Conservation (phyloP, 768 basidiomycete species). For the Suillus paluster region DNA sequence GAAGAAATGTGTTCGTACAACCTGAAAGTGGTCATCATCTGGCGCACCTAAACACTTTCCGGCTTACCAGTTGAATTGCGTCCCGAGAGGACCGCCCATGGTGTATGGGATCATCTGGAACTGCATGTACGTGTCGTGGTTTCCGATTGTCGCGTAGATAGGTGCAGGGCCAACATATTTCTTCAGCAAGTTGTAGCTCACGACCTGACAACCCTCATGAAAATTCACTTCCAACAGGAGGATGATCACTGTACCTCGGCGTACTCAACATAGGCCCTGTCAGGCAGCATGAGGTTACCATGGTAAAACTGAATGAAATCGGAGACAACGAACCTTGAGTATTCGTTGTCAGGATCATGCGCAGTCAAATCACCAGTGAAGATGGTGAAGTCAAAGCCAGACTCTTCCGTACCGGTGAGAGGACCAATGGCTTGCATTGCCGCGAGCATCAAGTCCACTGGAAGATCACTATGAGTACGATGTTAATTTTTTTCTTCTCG, state of each 20-base stretch:
- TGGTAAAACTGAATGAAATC: background rate
- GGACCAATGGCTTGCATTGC: constrained; percentile 69
- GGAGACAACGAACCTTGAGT: constrained; percentile 51
- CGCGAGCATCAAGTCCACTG: constrained; percentile 57
- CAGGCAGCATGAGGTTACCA: background rate
- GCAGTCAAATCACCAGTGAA: constrained; percentile 79
- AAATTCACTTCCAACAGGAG: background rate
- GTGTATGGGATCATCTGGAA: constrained; percentile 44
- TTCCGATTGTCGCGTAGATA: constrained; percentile 72
- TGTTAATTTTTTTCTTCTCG: background rate
- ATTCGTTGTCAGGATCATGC: constrained; percentile 70
- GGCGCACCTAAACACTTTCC: background rate
- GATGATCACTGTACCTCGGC: constrained; percentile 50
- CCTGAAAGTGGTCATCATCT: constrained; percentile 30
- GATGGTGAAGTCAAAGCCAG: constrained; percentile 65
- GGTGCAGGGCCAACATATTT: constrained; percentile 61
- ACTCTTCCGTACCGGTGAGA: constrained; percentile 59
- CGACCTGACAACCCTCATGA: constrained; percentile 41
- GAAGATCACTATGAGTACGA: constrained; percentile 52
- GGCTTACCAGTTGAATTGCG: constrained; percentile 47
- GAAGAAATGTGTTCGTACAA: constrained; percentile 52
- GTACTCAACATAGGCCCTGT: constrained; percentile 61
- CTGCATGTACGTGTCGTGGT: constrained; percentile 66
- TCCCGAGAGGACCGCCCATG: constrained; percentile 36
- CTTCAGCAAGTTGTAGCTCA: constrained; percentile 67